A percentile compares a stretch with the other conserved stretches of the same genome.
These are phyloP conservation scores for Aristolochia contorta DNA, from an alignment of 164 flowering plant species.

Conservation along the genomic window DNA sequence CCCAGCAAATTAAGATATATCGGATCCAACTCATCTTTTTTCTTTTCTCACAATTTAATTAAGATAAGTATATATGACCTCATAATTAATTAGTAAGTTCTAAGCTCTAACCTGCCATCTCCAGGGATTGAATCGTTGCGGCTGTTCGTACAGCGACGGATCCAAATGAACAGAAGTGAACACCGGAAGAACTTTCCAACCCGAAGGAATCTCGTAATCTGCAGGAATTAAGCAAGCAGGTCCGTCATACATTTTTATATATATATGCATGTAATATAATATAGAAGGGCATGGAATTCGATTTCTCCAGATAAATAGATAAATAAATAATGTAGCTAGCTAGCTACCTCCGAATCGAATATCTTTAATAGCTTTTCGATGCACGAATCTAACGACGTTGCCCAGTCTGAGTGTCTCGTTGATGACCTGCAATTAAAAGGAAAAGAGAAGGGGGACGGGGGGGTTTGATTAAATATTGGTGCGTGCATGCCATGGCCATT, in stretches of 20 bases:
- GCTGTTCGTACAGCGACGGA: conserved; percentile 52
- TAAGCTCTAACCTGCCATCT: conserved; percentile 99
- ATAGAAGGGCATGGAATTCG: too few species aligned
- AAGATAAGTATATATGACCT: too few species aligned
- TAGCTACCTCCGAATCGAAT: conserved; percentile 70
- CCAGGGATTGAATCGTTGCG: conserved; percentile 93
- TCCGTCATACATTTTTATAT: too few species aligned
- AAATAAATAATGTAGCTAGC: neutral
- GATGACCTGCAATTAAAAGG: conserved; percentile 58
- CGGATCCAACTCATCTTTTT: too few species aligned
- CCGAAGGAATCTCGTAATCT: conserved; percentile 93
- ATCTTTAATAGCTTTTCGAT: conserved; percentile 77
- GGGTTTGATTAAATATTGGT: too few species aligned
- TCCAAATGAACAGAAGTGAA: conserved; percentile 86
- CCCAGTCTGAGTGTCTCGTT: conserved; percentile 84
- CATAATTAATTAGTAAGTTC: conserved; percentile 5
- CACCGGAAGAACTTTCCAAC: conserved; percentile 98
- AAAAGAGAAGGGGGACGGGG: neutral
- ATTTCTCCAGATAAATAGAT: too few species aligned
- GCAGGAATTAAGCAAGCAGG: neutral
- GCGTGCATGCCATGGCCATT: too few species aligned
- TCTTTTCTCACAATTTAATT: too few species aligned
- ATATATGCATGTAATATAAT: too few species aligned
- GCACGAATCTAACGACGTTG: conserved; percentile 83
- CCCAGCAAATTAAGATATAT: neutral